Evolutionary conservation across 371 early-diverging fungal species (phyloP), one percentile per base, ranked within the genome.

Genomic region (Lichtheimia corymbifera): DNA sequence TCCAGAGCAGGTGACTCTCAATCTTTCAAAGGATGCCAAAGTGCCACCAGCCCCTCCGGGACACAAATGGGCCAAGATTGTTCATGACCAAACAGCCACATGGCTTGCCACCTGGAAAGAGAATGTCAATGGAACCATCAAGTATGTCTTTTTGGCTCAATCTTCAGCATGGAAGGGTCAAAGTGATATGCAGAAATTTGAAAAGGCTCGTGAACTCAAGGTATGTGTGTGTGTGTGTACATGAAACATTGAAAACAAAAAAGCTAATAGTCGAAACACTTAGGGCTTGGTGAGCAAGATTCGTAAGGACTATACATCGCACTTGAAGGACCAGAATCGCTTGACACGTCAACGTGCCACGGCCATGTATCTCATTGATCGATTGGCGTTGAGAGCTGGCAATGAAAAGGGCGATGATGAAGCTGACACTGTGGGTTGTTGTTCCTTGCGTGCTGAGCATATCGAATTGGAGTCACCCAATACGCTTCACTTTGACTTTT

Each of bases 21-120:
- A 97, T 76, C 79, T 98, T 59, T 91, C 94, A 52, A 70, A 86
- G 51, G 84, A 82, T 49, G 93, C 93, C 14, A 72, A 77, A 53
- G 70, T 97, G 7, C 99, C 99, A 14, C 75, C 79, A 20, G 87
- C 97, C 14, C 97, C 97, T 15, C 72, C 81, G 0, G 98, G 97
- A 18, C 97, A 95, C 70, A 74, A 80, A 44, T 98, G 99, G 98
- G 92, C 84, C 44, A 73, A 79, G 11, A 86, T 97, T 45, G 83
- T 91, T 4, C 92, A 97, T 67, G 95, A 97, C 65, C 90, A 91
- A 66, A 92, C 88, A 1, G 96, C 95, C 35, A 93, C 95, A 15
- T 98, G 99, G 99, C 79, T 98, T 35, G 99, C 99, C 3, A 95
- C 85, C 28, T 98, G 99, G 99, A 96, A 93, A 67, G 98, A 97